These are phyloP conservation scores for Alloteropsis semialata DNA, from an alignment of 176 grass and related monocot genomes.

Conservation along the genomic window DNA sequence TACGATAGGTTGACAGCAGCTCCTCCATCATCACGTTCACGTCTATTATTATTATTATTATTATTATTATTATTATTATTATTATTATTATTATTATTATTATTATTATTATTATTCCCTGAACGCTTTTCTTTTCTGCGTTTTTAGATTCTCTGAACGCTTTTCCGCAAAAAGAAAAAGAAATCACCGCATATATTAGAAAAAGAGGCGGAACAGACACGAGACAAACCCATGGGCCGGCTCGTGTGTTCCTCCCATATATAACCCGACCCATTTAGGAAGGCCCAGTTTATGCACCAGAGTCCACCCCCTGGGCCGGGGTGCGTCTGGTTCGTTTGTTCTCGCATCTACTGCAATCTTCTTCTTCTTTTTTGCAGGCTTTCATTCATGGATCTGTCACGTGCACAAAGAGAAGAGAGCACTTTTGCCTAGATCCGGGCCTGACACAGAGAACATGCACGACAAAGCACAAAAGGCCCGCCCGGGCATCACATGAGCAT, in stretches of 20 bases:
- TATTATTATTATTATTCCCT: not conserved
- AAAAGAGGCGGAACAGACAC: not conserved
- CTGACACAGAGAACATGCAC: not conserved
- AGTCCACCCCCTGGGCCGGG: not conserved
- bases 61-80: not conserved
- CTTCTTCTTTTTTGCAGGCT: not conserved
- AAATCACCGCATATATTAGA: not conserved
- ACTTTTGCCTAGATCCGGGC: not conserved
- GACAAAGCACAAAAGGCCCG: not conserved
- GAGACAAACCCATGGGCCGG: not conserved
- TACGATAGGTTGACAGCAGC: not conserved
- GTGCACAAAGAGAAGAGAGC: not conserved
- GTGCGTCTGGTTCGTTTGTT: not conserved
- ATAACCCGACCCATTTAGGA: not conserved
- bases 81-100: not conserved
- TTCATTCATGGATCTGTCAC: not conserved
- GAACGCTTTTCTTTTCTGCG: not conserved
- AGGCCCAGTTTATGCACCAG: not conserved
- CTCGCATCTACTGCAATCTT: not conserved
- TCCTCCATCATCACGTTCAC: not conserved
- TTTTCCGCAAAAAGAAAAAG: not conserved
- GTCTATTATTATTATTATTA: not conserved
- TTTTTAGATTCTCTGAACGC: not conserved
- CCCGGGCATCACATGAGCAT: not conserved
- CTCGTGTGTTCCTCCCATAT: no score